Conservation (phyloP, 2,329 filamentous ascomycete genomes). For the Clarireedia sp. region DNA sequence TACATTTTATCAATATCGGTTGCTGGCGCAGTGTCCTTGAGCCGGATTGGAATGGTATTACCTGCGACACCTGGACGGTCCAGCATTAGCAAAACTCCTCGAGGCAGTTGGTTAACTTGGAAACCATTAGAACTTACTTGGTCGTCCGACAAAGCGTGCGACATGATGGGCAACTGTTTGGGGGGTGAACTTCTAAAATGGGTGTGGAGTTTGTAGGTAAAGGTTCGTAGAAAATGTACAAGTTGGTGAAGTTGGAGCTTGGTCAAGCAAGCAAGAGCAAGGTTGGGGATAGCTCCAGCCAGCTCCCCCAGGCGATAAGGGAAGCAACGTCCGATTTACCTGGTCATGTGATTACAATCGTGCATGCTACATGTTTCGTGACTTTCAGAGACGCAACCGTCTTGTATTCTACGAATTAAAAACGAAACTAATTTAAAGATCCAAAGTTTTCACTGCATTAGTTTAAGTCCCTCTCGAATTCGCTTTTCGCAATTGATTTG, state of each 20-base stretch:
- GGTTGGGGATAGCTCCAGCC: slow-evolving; percentile 9
- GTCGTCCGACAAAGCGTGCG: slow-evolving; percentile 95
- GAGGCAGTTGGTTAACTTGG: not conserved
- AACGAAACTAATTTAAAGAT: no score
- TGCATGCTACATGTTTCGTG: slow-evolving; percentile 11
- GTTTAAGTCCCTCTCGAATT: not conserved
- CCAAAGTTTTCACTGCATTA: no score
- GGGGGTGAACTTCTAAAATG: slow-evolving; percentile 5
- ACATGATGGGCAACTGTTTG: slow-evolving; percentile 57
- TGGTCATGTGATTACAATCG: slow-evolving; percentile 15
- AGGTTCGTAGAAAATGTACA: slow-evolving; percentile 12
- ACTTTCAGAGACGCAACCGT: not conserved
- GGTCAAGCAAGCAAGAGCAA: slow-evolving; percentile 1
- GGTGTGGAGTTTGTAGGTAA: slow-evolving; percentile 6
- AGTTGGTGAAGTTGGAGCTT: slow-evolving; percentile 15
- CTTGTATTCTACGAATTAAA: no score
- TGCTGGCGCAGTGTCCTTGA: not conserved
- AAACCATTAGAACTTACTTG: slow-evolving; percentile 52
- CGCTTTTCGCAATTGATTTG: not conserved
- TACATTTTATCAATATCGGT: slow-evolving; percentile 1
- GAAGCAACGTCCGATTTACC: slow-evolving; percentile 14
- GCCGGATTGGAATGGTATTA: not conserved
- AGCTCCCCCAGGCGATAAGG: slow-evolving; percentile 20
- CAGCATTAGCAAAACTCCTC: slow-evolving; percentile 14
- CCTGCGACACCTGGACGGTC: slow-evolving; percentile 66